Percentiles rank a stretch among this genome's conserved stretches.
phyloP scores from a whole-genome alignment of 495 filamentous ascomycete species.

The Annulohypoxylon nitens region DNA sequence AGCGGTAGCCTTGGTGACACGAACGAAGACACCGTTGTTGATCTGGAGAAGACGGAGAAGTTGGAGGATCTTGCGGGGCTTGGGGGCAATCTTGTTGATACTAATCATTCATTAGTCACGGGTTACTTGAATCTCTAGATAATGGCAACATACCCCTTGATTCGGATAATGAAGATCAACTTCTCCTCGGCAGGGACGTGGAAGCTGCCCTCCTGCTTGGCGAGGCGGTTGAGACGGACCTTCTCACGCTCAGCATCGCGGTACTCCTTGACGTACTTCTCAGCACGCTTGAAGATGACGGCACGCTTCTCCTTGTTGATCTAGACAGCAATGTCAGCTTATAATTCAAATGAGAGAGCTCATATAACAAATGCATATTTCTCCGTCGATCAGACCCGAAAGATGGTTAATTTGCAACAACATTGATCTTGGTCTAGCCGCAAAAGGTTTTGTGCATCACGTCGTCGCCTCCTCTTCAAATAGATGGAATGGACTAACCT shows the following conservation, averaged over 20 bases:
- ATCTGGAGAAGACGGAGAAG: slow-evolving; percentile 99
- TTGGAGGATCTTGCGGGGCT: slow-evolving; percentile 99
- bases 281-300: slow-evolving; percentile 99
- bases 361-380: slow-evolving; percentile 36
- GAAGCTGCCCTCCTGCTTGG: slow-evolving; percentile 93
- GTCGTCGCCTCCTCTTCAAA: slow-evolving; percentile 45
- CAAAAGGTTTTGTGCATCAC: slow-evolving; percentile 77
- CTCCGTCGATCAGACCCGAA: slow-evolving; percentile 91
- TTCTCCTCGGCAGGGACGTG: slow-evolving; percentile 94
- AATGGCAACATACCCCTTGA: slow-evolving; percentile 81
- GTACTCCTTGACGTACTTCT: slow-evolving; percentile 99
- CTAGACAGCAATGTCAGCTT: slow-evolving; percentile 59
- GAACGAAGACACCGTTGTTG: slow-evolving; percentile 99
- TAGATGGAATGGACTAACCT: slow-evolving; percentile 71
- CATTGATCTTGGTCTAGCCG: slow-evolving; percentile 97
- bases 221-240: slow-evolving; percentile 88
- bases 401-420: slow-evolving; percentile 99
- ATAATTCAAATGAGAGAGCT: slow-evolving; percentile 45
- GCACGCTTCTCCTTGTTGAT: slow-evolving; percentile 96
- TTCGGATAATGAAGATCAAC: slow-evolving; percentile 98
- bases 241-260: slow-evolving; percentile 97
- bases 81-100: slow-evolving; percentile 99
- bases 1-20: slow-evolving; percentile 95
- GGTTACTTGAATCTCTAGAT: background rate
- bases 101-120: slow-evolving; percentile 56